Percentiles rank a stretch among this genome's conserved stretches.
phyloP scores from a whole-genome alignment of 768 basidiomycete species.

The Paxillus ammoniavirescens region DNA sequence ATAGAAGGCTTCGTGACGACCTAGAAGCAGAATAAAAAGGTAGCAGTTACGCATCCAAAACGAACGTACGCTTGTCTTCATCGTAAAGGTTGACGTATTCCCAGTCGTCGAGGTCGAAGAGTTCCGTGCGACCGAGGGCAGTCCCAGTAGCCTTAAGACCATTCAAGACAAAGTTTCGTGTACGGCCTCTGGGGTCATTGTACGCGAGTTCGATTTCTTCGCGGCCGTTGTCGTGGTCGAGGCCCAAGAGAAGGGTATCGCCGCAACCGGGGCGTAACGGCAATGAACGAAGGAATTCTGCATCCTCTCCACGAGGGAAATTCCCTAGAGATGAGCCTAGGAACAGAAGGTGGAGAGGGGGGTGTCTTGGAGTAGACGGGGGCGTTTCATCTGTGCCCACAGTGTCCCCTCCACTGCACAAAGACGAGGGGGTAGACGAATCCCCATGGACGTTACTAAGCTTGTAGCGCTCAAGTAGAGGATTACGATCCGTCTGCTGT shows the following conservation, averaged over 20 bases:
- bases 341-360: constrained; percentile 82
- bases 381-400: constrained; percentile 9
- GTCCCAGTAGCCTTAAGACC: constrained; percentile 70
- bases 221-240: constrained; percentile 79
- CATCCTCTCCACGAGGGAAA: constrained; percentile 70
- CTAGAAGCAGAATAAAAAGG: constrained; percentile 32
- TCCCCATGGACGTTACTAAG: constrained; percentile 22
- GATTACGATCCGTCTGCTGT: background rate
- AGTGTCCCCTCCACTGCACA: constrained; percentile 19
- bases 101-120: constrained; percentile 72
- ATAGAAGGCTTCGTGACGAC: constrained; percentile 84
- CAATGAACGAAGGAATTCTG: constrained; percentile 70
- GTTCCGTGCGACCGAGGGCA: constrained; percentile 59
- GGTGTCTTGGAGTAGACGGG: constrained; percentile 49
- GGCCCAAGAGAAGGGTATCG: constrained; percentile 86
- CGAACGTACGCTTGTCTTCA: constrained; percentile 44
- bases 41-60: background rate
- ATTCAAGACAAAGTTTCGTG: constrained; percentile 81
- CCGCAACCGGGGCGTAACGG: constrained; percentile 74
- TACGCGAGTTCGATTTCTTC: constrained; percentile 81
- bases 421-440: constrained; percentile 39
- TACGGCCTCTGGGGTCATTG: constrained; percentile 75
- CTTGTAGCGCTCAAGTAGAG: constrained; percentile 8
- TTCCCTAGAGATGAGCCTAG: constrained; percentile 92
- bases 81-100: constrained; percentile 67